These are phyloP conservation scores for Colletotrichum acutatum DNA, from an alignment of 2,329 filamentous ascomycete genomes.

Conservation along the genomic window DNA sequence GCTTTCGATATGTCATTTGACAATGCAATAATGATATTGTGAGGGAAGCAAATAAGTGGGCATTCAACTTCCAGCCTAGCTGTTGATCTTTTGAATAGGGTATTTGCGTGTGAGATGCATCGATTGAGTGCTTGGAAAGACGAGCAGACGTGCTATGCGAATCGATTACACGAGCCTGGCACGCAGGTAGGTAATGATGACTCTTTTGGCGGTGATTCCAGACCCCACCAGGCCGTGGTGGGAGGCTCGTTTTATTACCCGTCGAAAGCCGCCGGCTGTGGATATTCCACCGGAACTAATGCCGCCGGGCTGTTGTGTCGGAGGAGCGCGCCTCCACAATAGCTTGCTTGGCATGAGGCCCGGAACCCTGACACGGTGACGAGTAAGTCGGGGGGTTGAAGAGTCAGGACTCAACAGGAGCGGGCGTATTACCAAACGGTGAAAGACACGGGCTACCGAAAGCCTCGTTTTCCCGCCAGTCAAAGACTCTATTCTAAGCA, in stretches of 20 bases:
- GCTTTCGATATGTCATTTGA: constrained; percentile 24
- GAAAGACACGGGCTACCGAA: constrained; percentile 5
- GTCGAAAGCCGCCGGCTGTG: constrained; percentile 14
- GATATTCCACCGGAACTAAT: constrained; percentile 16
- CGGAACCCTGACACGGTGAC: constrained; percentile 29
- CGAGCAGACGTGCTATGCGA: not conserved
- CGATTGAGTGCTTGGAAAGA: not conserved
- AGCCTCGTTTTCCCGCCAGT: not conserved
- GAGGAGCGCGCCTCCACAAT: constrained; percentile 23
- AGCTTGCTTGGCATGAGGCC: constrained; percentile 29
- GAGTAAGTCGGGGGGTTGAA: constrained; percentile 17
- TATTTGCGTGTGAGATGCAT: not conserved
- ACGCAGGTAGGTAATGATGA: not conserved
- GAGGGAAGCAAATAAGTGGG: not conserved
- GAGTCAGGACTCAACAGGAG: constrained; percentile 16
- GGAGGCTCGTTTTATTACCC: constrained; percentile 10
- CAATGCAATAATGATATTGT: constrained; percentile 3
- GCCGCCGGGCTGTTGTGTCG: constrained; percentile 1
- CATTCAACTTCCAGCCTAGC: not conserved
- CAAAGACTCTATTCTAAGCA: not conserved
- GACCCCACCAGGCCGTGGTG: not conserved
- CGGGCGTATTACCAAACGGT: constrained; percentile 26
- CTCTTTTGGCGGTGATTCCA: not conserved
- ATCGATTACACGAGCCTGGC: too few relatives aligned
- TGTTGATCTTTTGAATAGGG: not conserved